phyloP scores from a whole-genome alignment of 2,329 filamentous ascomycete genomes.

The Pseudogymnoascus sp. region DNA sequence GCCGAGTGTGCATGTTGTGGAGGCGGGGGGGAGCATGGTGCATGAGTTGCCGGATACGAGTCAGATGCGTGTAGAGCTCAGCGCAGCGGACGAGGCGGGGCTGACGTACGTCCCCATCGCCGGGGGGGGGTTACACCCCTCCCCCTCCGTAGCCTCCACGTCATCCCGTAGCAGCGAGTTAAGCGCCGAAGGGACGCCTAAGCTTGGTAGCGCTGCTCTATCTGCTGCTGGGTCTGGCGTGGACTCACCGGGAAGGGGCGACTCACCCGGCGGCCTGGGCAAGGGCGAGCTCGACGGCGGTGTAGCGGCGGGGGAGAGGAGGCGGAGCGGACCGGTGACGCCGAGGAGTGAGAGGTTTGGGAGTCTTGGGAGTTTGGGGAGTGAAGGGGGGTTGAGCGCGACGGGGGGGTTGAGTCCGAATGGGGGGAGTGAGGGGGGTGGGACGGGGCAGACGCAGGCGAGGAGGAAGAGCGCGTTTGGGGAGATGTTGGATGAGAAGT shows the following conservation, averaged over 20 bases:
- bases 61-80: neutral
- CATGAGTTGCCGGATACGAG: neutral
- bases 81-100: neutral
- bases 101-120: neutral
- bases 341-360: neutral
- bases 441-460: neutral
- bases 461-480: slow-evolving; percentile 23
- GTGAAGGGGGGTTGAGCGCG: neutral
- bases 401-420: neutral
- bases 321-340: neutral
- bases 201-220: neutral
- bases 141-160: neutral
- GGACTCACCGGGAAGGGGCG: neutral
- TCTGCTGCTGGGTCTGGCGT: neutral
- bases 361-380: neutral
- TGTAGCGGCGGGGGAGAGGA: neutral
- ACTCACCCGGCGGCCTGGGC: neutral
- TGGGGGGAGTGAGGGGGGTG: neutral
- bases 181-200: neutral
- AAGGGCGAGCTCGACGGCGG: neutral
- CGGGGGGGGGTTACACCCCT: neutral
- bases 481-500: slow-evolving; percentile 18
- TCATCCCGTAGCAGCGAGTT: neutral
- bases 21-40: neutral
- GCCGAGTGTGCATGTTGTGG: neutral